Evolutionary conservation across 768 basidiomycete genomes (phyloP), one percentile per base, ranked within the genome.

Genomic region (Boletus sensibilis): DNA sequence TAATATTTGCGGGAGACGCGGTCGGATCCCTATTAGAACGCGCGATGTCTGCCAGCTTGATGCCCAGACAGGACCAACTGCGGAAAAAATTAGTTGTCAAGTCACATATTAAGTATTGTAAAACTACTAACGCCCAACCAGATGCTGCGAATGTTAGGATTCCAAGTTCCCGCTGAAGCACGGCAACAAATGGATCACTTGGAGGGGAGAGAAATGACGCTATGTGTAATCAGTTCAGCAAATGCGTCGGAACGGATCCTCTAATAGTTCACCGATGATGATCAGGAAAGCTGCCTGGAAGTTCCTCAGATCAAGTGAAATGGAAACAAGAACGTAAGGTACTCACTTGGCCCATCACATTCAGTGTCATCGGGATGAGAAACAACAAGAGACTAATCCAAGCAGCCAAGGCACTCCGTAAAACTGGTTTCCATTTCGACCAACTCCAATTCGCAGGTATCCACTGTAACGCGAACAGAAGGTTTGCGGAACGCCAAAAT

Each of bases 171-270:
- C 86, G 82, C 64, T 90, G 88, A 14, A 88, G 64, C 4, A 86
- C 85, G 5, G 79, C 75, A n/a, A 87, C 72, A 62, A 90, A 88
- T 1, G 87, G 85, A 52, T 87, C 87, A 21, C 65, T 74, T 1
- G 89, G 87, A 1, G 89, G 85, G 4, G 85, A 86, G 4, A 91
- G 60, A 59, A 90, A 81, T 0, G 83, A 73, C 4, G 82, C 88
- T 88, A 51, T 14, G 52, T 1, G 18, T 48, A 20, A 50, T 46
- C 11, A 43, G 62, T 44, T 57, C 52, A 39, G 34, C 23, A 29
- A 18, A 50, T 53, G 25, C 3, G 5, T 21, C 1, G 6, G 14
- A 11, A 39, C 16, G 16, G 1, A 46, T 29, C 2, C 18, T 16
- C n/a, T 10, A 5, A n/a, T 18, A 12, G 43, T 64, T 56, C 50